Conservation (phyloP, 352 stramenopile species). For the Phytophthora constricta region DNA sequence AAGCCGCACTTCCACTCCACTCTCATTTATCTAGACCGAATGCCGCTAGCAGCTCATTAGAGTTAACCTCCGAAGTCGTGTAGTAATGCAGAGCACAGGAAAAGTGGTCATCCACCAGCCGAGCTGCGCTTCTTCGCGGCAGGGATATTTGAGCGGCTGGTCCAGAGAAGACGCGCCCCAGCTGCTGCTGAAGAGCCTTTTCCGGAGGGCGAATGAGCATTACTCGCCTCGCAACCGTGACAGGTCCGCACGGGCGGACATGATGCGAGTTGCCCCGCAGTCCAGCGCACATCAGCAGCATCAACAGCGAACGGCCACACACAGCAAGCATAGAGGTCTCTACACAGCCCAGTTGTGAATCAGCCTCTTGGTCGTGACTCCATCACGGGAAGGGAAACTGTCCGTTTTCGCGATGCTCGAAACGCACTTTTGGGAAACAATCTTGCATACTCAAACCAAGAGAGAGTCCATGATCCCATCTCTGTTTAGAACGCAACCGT, state of each 20-base stretch:
- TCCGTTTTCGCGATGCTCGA: no score
- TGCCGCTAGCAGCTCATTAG: no score
- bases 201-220: background rate
- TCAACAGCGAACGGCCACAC: background rate
- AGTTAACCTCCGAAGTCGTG: no score
- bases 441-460: background rate
- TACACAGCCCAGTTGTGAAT: background rate
- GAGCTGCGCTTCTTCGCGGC: constrained; percentile 8
- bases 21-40: no score
- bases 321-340: no score
- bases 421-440: no score
- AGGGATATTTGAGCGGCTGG: constrained; percentile 37
- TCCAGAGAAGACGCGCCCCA: constrained; percentile 4
- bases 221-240: background rate
- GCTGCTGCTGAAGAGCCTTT: background rate
- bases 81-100: background rate
- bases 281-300: background rate
- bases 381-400: background rate
- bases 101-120: constrained; percentile 15
- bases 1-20: background rate
- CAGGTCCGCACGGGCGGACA: background rate
- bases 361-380: background rate
- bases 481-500: no score
- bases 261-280: background rate
- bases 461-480: no score